Percentiles rank a stretch among this genome's conserved stretches.
phyloP scores from a whole-genome alignment of 352 stramenopile species.

The Nothophytophthora sp. region DNA sequence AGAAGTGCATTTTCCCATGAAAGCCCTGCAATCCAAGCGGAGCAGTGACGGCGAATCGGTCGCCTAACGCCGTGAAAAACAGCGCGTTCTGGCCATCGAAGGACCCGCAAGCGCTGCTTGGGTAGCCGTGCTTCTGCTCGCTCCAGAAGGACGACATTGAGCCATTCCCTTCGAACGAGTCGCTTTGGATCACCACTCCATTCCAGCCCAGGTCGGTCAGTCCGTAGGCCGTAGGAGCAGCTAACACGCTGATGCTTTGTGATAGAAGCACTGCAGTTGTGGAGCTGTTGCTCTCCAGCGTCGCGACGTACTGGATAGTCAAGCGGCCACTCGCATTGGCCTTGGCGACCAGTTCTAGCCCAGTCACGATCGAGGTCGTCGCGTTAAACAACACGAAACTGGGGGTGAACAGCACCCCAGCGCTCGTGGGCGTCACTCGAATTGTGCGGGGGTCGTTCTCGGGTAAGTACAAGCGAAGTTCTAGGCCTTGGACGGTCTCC shows the following conservation, averaged over 20 bases:
- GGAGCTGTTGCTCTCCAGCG: conserved; percentile 3
- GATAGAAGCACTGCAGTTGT: conserved; percentile 9
- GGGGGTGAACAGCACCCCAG: conserved; percentile 34
- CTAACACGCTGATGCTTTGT: conserved; percentile 37
- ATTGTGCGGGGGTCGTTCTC: conserved; percentile 5
- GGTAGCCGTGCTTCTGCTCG: conserved; percentile 52
- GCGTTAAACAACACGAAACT: conserved; percentile 23
- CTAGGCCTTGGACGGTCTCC: conserved; percentile 35
- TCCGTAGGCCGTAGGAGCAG: conserved; percentile 31
- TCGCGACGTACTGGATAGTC: conserved; percentile 36
- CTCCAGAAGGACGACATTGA: conserved; percentile 50
- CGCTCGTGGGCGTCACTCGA: conserved; percentile 34
- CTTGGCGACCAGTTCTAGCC: conserved; percentile 15
- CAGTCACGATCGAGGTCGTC: conserved; percentile 7
- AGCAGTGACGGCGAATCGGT: conserved; percentile 49
- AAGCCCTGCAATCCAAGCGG: conserved; percentile 51
- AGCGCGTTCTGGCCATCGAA: conserved; percentile 43
- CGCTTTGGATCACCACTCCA: conserved; percentile 51
- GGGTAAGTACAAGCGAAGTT: conserved; percentile 45
- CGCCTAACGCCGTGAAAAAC: conserved; percentile 65
- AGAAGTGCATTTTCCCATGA: conserved; percentile 64
- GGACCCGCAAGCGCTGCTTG: conserved; percentile 50
- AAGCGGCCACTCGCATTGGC: conserved; percentile 17
- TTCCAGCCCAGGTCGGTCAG: conserved; percentile 41
- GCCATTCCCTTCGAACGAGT: conserved; percentile 51